phyloP scores from a whole-genome alignment of 2,329 filamentous ascomycete species.

The Parastagonospora nodorum region DNA sequence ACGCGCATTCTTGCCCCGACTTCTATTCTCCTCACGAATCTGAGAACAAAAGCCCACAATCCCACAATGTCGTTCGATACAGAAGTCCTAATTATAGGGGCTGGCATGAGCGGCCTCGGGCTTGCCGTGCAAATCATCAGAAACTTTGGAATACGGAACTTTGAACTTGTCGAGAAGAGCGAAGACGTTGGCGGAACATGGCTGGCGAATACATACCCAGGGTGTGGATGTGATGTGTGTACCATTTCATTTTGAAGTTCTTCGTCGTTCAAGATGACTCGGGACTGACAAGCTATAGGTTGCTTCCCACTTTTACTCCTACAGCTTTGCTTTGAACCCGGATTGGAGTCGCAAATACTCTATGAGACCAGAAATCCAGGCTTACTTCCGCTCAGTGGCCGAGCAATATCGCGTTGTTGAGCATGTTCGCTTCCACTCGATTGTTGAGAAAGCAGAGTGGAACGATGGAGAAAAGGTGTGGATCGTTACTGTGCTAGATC shows the following conservation, averaged over 20 bases:
- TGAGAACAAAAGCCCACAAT: not conserved
- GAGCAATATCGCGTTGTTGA: constrained; percentile 43
- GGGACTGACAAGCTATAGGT: constrained; percentile 18
- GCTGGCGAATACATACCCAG: constrained; percentile 41
- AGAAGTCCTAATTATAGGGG: constrained; percentile 58
- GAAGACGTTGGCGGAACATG: constrained; percentile 45
- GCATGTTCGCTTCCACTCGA: constrained; percentile 52
- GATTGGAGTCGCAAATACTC: constrained; percentile 65
- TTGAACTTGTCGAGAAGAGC: constrained; percentile 53
- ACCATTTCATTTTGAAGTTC: not conserved
- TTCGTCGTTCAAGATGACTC: too few species aligned
- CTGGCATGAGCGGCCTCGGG: constrained; percentile 55
- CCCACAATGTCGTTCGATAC: constrained; percentile 45
- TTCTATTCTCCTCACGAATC: not conserved
- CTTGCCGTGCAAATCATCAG: constrained; percentile 53
- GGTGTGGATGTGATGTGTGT: constrained; percentile 42
- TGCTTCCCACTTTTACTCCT: constrained; percentile 64
- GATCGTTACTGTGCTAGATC: constrained; percentile 34
- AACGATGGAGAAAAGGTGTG: constrained; percentile 50
- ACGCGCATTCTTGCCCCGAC: not conserved
- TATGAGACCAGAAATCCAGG: constrained; percentile 59
- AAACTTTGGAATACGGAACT: constrained; percentile 45
- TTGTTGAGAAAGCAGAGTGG: constrained; percentile 53
- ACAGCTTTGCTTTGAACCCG: constrained; percentile 64
- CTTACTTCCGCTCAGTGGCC: constrained; percentile 54